These are phyloP conservation scores for Saturnispora gosingensis DNA, from an alignment of 805 yeast species.

Conservation along the genomic window DNA sequence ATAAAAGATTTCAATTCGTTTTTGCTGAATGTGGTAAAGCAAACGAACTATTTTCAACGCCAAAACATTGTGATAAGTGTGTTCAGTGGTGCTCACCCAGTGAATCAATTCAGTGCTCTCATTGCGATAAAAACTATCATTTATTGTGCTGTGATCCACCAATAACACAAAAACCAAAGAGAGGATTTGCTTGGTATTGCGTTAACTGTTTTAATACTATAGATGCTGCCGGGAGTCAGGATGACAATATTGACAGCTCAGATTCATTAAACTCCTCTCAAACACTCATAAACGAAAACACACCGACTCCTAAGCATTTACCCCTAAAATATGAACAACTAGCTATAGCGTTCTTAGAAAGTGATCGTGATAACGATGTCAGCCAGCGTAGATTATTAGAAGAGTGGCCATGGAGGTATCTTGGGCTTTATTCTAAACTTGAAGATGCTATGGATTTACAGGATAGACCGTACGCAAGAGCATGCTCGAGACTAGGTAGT, in stretches of 20 bases:
- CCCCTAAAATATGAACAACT: constrained; percentile 43
- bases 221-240: background rate
- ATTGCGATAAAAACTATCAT: constrained; percentile 63
- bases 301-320: constrained; percentile 9
- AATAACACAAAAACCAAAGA: constrained; percentile 61
- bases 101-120: constrained; percentile 75
- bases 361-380: constrained; percentile 34
- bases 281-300: background rate
- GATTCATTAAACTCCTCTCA: background rate
- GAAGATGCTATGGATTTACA: constrained; percentile 73
- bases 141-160: constrained; percentile 86
- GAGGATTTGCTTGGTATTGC: constrained; percentile 90
- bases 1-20: constrained; percentile 61
- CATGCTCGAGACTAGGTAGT: constrained; percentile 66
- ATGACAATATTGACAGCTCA: constrained; percentile 10
- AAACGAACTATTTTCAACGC: constrained; percentile 51
- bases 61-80: constrained; percentile 66
- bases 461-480: constrained; percentile 74
- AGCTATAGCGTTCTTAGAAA: constrained; percentile 43
- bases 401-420: constrained; percentile 75
- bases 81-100: constrained; percentile 73
- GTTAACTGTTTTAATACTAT: constrained; percentile 42
- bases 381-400: constrained; percentile 45
- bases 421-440: constrained; percentile 63
- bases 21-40: constrained; percentile 65